Evolutionary conservation across 2,329 filamentous ascomycete species (phyloP).

Genomic region (Tolypocladium guangdongense): DNA sequence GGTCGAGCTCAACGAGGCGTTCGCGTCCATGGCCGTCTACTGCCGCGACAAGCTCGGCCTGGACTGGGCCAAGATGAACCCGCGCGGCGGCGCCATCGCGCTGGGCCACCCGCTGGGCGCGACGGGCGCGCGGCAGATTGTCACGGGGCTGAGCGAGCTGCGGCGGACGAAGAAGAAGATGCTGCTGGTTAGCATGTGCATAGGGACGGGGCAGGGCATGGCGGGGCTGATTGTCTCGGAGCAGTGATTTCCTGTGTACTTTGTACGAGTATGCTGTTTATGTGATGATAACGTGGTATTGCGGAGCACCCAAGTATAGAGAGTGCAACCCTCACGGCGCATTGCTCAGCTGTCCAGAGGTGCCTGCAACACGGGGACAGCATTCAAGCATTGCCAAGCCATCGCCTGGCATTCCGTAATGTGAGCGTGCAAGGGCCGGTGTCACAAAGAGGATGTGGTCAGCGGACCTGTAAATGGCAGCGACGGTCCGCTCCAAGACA

Average conservation of each 20-base stretch:
- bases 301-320: not conserved
- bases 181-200: constrained; percentile 84
- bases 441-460: not conserved
- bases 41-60: constrained; percentile 64
- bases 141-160: constrained; percentile 80
- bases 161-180: constrained; percentile 82
- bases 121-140: constrained; percentile 71
- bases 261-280: not conserved
- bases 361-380: not conserved
- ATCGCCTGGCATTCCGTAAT: no score
- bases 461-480: not conserved
- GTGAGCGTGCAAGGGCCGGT: not conserved
- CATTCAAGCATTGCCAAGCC: not conserved
- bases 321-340: not conserved
- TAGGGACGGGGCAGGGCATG: constrained; percentile 60
- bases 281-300: not conserved
- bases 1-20: constrained; percentile 93
- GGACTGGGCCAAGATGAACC: constrained; percentile 68
- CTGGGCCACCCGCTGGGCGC: constrained; percentile 73
- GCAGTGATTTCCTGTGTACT: constrained; percentile 4
- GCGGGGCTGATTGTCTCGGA: constrained; percentile 56
- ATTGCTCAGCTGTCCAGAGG: not conserved
- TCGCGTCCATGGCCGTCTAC: constrained; percentile 96
- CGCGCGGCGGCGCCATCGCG: constrained; percentile 71
- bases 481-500: not conserved